Conservation (phyloP, 2,329 filamentous ascomycete species). For the Gremmenia infestans region DNA sequence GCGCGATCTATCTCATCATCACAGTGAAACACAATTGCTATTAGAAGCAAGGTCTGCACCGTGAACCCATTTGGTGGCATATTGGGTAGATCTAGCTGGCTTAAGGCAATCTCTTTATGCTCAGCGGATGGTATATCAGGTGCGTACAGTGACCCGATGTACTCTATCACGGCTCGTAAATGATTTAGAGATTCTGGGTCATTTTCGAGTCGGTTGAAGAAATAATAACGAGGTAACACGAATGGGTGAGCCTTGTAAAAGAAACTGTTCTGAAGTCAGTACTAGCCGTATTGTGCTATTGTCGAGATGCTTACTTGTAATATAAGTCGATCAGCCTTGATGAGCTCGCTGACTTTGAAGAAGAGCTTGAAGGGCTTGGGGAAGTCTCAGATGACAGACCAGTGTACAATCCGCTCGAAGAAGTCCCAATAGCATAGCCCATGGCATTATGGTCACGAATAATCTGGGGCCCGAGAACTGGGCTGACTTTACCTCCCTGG, state of each 20-base stretch:
- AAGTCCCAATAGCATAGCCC: neutral
- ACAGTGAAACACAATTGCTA: slow-evolving; percentile 36
- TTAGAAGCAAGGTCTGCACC: slow-evolving; percentile 35
- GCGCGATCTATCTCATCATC: slow-evolving; percentile 25
- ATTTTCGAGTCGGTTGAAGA: slow-evolving; percentile 30
- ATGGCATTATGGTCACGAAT: neutral
- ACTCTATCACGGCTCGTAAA: slow-evolving; percentile 32
- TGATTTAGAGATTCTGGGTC: slow-evolving; percentile 31
- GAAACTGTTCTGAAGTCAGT: slow-evolving; percentile 26
- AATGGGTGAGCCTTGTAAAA: slow-evolving; percentile 35
- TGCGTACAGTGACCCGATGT: slow-evolving; percentile 36
- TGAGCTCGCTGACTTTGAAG: slow-evolving; percentile 13
- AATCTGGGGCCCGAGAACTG: neutral
- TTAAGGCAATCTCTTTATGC: slow-evolving; percentile 27
- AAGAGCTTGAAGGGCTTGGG: slow-evolving; percentile 16
- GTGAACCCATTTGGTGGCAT: slow-evolving; percentile 29
- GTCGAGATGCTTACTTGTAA: slow-evolving; percentile 18
- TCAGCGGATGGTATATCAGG: slow-evolving; percentile 29
- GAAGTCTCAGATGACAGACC: slow-evolving; percentile 13
- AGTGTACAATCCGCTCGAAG: slow-evolving; percentile 12
- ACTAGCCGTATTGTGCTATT: slow-evolving; percentile 7
- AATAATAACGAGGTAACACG: slow-evolving; percentile 32
- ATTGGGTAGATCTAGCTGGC: slow-evolving; percentile 24
- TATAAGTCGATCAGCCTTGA: slow-evolving; percentile 23
- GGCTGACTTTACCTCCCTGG: slow-evolving; percentile 7